phyloP scores from a whole-genome alignment of 31 red algal species.

The Odonthalia washingtoniensis region DNA sequence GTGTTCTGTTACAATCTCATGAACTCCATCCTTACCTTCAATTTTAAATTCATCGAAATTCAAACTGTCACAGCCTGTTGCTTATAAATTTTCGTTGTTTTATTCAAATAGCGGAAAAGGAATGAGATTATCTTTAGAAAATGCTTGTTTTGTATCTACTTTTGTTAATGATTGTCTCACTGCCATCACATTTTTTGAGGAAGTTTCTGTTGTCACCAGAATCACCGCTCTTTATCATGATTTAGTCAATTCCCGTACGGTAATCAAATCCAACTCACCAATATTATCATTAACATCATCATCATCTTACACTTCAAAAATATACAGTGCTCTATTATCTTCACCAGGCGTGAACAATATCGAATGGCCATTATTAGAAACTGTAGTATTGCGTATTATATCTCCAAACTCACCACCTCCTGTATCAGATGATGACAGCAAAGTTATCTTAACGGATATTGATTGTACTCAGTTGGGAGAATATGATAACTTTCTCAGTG shows the following conservation, averaged over 20 bases:
- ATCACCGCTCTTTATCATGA: too few relatives aligned
- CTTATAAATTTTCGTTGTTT: conserved; percentile 47
- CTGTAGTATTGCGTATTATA: background rate
- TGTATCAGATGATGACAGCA: background rate
- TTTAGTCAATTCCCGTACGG: conserved; percentile 34
- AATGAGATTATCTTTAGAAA: conserved; percentile 27
- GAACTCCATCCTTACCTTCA: background rate
- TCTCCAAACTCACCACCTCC: background rate
- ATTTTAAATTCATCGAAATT: background rate
- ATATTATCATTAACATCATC: background rate
- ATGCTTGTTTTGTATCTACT: conserved; percentile 41
- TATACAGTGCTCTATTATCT: too few relatives aligned
- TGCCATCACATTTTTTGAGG: conserved; percentile 60
- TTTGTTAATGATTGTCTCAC: conserved; percentile 53
- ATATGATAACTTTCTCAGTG: too few relatives aligned
- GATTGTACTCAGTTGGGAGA: background rate
- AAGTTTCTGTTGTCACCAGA: conserved; percentile 34
- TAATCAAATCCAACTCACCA: background rate
- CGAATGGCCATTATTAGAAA: conserved; percentile 63
- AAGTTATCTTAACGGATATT: background rate
- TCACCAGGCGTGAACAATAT: too few relatives aligned
- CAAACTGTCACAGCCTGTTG: conserved; percentile 41
- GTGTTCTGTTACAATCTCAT: conserved; percentile 56
- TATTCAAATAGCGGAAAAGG: background rate
- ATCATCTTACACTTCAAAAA: too few relatives aligned